Evolutionary conservation across 2,329 filamentous ascomycete species (phyloP).

Genomic region (Dichotomopilus funicola): DNA sequence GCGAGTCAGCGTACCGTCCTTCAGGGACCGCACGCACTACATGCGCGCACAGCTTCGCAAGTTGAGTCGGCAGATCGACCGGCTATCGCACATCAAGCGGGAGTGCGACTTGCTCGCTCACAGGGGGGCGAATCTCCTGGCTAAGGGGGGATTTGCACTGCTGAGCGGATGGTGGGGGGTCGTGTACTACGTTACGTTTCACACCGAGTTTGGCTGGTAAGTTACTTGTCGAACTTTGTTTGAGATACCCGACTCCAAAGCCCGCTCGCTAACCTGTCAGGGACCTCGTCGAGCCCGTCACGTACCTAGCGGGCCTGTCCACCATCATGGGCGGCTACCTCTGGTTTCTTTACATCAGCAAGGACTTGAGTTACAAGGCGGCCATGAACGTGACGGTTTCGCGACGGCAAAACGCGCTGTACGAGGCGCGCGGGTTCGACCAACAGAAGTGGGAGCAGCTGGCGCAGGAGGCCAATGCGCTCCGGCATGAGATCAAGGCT

Average conservation of each 20-base stretch:
- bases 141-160: slow-evolving; percentile 69
- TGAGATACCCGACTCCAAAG: neutral
- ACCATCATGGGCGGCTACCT: slow-evolving; percentile 86
- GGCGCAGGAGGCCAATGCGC: slow-evolving; percentile 70
- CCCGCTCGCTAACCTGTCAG: neutral
- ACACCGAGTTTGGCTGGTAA: slow-evolving; percentile 71
- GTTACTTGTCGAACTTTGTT: neutral
- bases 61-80: slow-evolving; percentile 60
- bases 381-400: slow-evolving; percentile 84
- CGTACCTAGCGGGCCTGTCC: slow-evolving; percentile 78
- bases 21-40: slow-evolving; percentile 86
- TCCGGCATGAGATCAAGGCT: slow-evolving; percentile 71
- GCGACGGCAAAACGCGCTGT: slow-evolving; percentile 68
- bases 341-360: slow-evolving; percentile 90
- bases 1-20: slow-evolving; percentile 74
- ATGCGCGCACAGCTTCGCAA: slow-evolving; percentile 70
- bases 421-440: slow-evolving; percentile 70
- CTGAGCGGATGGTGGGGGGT: slow-evolving; percentile 73
- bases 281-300: slow-evolving; percentile 83
- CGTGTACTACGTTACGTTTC: slow-evolving; percentile 67
- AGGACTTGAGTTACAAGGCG: slow-evolving; percentile 78
- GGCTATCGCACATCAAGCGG: slow-evolving; percentile 66
- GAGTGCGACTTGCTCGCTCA: slow-evolving; percentile 77
- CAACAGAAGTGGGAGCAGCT: slow-evolving; percentile 68
- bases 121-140: slow-evolving; percentile 68